Base-by-base conservation (phyloP, 176 grass and related monocot genomes). In the Oryza longistaminata region DNA sequence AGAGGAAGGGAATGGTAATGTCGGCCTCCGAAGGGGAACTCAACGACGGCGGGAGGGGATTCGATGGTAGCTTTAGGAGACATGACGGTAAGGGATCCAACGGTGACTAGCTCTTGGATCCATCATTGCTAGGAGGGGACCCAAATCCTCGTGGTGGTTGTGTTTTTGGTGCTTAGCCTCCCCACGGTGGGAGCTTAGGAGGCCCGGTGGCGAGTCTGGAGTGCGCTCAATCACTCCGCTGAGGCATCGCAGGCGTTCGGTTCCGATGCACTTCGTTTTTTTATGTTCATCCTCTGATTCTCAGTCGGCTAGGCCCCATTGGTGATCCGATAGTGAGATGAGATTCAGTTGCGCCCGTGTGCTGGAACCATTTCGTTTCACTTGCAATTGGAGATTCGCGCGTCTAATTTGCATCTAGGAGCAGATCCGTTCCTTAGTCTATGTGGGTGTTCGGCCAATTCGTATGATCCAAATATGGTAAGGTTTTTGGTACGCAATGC, bases 181-280 rank as follows among this genome's bases (percentile, higher is more conserved):
- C 3, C 34, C 34, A 4, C 29, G 29, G 29, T 2, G 29, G 29
- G 29, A 31, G 29, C 29, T 31, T 31, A 31, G 29, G 29, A 31
- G 29, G 29, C 29, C 29, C 2, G 29, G 2, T 31, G 29, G 29
- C 29, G 29, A 31, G 29, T 90, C 83, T 86, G 55, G 77, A 81
- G 58, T 24, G 52, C 21, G 33, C 5, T 66, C 21, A 1, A 7
- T 75, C 13, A 45, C 5, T 66, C 13, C 26, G 35, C 9, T 19
- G 55, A 27, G 16, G 40, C 27, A 15, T 50, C 42, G 19, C 12
- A 14, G 21, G 26, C 46, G 11, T 37, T 64, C 10, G 2, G 76
- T 62, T 60, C 8, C 42, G 17, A 25, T 17, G 50, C 46, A 35
- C 16, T 19, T 55, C 55, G 14, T n/a, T 39, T n/a, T 39, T 58